Conservation (phyloP, 2,329 filamentous ascomycete species). For the Pseudogymnoascus sp. region DNA sequence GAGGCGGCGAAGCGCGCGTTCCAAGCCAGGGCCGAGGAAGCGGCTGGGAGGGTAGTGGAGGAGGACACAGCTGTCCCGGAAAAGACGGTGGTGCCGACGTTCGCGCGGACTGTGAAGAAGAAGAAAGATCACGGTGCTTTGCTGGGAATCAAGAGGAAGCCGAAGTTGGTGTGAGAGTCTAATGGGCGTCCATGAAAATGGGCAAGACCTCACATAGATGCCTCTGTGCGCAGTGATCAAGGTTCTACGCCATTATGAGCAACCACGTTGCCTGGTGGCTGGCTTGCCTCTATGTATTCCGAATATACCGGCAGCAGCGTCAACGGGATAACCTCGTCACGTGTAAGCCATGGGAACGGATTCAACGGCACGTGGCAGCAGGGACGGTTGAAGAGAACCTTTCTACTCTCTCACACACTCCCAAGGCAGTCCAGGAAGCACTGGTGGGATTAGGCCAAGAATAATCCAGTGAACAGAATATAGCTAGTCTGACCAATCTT, state of each 20-base stretch:
- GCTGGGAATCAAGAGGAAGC: constrained; percentile 83
- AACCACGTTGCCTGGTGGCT: background rate
- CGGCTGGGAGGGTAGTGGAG: constrained; percentile 27
- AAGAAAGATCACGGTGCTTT: constrained; percentile 73
- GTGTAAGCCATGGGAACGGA: background rate
- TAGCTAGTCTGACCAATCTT: background rate
- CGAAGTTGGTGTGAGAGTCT: constrained; percentile 41
- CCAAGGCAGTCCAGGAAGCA: background rate
- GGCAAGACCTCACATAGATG: background rate
- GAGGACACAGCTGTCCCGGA: constrained; percentile 19
- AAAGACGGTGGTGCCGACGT: constrained; percentile 31
- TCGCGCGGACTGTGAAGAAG: constrained; percentile 70
- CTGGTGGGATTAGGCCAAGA: background rate
- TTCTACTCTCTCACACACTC: background rate
- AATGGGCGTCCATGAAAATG: background rate
- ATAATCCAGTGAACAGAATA: background rate
- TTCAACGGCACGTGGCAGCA: background rate
- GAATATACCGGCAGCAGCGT: background rate
- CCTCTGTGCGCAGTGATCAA: background rate
- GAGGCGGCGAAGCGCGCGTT: constrained; percentile 76
- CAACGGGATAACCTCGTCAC: background rate
- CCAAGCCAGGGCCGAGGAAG: constrained; percentile 30
- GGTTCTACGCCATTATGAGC: background rate
- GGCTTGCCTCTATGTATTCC: background rate
- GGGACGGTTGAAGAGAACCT: background rate